These are phyloP conservation scores for Neurospora sp. DNA, from an alignment of 2,329 filamentous ascomycete genomes.

Conservation along the genomic window DNA sequence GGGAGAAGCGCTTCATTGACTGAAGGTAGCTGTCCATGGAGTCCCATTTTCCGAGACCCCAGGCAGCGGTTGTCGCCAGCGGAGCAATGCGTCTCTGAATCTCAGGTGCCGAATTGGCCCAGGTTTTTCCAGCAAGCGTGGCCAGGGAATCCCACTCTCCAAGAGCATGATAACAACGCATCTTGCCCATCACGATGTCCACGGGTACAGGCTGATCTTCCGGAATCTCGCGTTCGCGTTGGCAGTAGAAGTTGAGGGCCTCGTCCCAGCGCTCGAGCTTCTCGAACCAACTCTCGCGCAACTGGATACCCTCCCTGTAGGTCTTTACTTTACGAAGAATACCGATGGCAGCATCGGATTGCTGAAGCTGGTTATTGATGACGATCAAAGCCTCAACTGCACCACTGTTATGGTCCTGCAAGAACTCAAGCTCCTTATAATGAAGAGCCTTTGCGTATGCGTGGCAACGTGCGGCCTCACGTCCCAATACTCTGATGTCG, in stretches of 20 bases:
- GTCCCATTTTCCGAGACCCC: conserved; percentile 95
- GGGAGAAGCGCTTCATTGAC: conserved; percentile 88
- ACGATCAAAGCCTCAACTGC: conserved; percentile 96
- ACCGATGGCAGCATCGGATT: conserved; percentile 96
- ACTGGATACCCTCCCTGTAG: conserved; percentile 84
- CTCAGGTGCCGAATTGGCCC: conserved; percentile 80
- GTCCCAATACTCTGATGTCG: conserved; percentile 86
- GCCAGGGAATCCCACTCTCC: conserved; percentile 96
- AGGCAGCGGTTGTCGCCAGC: conserved; percentile 87
- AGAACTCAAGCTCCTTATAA: conserved; percentile 97
- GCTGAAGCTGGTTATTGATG: conserved; percentile 98
- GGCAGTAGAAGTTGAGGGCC: conserved; percentile 82
- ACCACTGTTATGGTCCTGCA: conserved; percentile 91
- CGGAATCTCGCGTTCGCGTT: conserved; percentile 63
- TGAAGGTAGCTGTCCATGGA: conserved; percentile 95
- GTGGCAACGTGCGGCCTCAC: conserved; percentile 92
- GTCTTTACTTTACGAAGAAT: conserved; percentile 93
- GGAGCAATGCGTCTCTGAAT: conserved; percentile 86
- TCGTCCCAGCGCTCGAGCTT: conserved; percentile 98
- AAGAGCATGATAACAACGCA: conserved; percentile 93
- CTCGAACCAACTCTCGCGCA: conserved; percentile 98
- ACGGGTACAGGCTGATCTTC: conserved; percentile 54
- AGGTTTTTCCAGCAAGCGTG: conserved; percentile 80
- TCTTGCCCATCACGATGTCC: conserved; percentile 98
- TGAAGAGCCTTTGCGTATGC: conserved; percentile 97